These are phyloP conservation scores for Claviceps sp. DNA, from an alignment of 2,329 filamentous ascomycete species.

Conservation along the genomic window DNA sequence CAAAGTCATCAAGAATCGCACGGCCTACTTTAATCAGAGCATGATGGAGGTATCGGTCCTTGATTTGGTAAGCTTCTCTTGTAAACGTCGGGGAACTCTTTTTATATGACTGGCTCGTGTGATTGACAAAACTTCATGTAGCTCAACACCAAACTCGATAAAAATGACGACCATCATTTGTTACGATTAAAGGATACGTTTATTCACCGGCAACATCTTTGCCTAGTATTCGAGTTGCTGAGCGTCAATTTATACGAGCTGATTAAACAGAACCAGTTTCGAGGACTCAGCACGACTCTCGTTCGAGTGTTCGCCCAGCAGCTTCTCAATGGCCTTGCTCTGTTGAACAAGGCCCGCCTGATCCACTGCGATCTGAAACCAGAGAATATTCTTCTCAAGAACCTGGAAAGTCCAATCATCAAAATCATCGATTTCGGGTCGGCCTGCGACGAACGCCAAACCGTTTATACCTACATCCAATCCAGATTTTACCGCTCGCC, in stretches of 20 bases:
- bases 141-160: constrained; percentile 97
- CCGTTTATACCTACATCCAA: constrained; percentile 98
- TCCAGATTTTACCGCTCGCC: constrained; percentile 96
- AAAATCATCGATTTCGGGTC: constrained; percentile 99
- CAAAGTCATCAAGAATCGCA: constrained; percentile 98
- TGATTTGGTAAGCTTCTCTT: constrained; percentile 54
- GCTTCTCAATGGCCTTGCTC: constrained; percentile 76
- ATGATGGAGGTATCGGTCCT: constrained; percentile 99
- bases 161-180: constrained; percentile 96
- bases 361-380: constrained; percentile 98
- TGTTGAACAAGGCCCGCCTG: constrained; percentile 89
- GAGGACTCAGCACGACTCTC: constrained; percentile 88
- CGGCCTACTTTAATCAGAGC: constrained; percentile 98
- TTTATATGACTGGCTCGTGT: not conserved
- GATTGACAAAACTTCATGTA: constrained; percentile 24
- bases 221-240: constrained; percentile 87
- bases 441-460: constrained; percentile 94
- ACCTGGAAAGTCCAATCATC: constrained; percentile 96
- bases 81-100: too few relatives aligned
- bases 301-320: constrained; percentile 97
- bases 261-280: constrained; percentile 99
- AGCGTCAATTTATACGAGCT: constrained; percentile 97
- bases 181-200: constrained; percentile 94
- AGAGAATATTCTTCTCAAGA: constrained; percentile 95
- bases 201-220: constrained; percentile 93